Base-by-base conservation (phyloP, 2,329 filamentous ascomycete genomes). In the Xylaria arbuscula region DNA sequence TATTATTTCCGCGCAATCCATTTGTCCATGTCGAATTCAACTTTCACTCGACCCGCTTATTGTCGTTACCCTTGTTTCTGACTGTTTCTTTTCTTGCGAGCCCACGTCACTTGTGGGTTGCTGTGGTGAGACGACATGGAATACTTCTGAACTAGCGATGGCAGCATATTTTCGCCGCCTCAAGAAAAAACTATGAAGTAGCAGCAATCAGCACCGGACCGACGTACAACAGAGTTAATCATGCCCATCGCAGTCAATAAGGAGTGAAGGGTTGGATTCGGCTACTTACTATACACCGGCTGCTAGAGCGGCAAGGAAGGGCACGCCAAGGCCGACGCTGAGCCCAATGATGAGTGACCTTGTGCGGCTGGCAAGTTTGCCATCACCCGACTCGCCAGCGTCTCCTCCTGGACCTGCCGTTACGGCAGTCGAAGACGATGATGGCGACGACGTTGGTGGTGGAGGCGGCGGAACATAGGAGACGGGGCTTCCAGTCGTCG, bases 341-440 rank as follows among this genome's bases (percentile, higher is more conserved):
- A 86, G 73, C 3, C 86, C 85, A 32, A 87, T 78, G 53, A 87
- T 82, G 40, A 86, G 62, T 24, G 81, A 81, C 36, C 82, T 84
- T n/a, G 78, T 79, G 2, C 81, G 79, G 0, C 82, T 81, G 1
- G 75, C 66, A 2, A 65, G 56, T 13, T 69, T 42, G 15, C 67
- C 72, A 4, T 78, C 28, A 5, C 28, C 65, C 0, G 78, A 28
- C 7, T 72, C 60, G 2, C 74, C 68, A 1, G 64, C 38, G 15
- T 24, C 19, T 7, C 53, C 34, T 15, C 56, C 47, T 4, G 40
- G 13, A 28, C 45, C 56, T 50, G 4, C 38, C 68, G 4, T 66
- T 62, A 0, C 56, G 38, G 59, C 51, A 9, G 72, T 65, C 7
- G 71, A 45, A 3, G 79, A 76, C 7, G 81, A 76, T 0, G 79